Conservation (phyloP, 106 monocot genomes). For the Vanilla planifolia region DNA sequence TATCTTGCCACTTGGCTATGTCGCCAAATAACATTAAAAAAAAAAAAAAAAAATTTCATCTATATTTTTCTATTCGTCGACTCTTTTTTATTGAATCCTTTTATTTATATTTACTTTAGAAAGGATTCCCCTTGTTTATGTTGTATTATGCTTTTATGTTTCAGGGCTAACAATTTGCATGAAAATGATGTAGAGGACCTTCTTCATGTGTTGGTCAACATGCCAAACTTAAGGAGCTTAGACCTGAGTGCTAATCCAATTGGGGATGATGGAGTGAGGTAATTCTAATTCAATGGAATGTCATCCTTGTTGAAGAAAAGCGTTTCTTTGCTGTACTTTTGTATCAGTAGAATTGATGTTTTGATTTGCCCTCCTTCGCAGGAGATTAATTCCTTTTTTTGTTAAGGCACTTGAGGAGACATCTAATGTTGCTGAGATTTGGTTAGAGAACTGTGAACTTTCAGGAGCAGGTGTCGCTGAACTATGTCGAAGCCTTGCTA, state of each 20-base stretch:
- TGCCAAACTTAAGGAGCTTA: conserved; percentile 63
- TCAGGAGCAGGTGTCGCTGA: conserved; percentile 47
- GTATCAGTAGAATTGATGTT: neutral
- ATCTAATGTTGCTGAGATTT: conserved; percentile 41
- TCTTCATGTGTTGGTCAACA: conserved; percentile 37
- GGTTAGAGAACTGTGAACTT: conserved; percentile 67
- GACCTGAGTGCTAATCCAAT: conserved; percentile 93
- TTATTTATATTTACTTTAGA: too few species aligned
- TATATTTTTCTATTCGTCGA: too few species aligned
- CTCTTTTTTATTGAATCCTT: too few species aligned
- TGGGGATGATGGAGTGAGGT: conserved; percentile 84
- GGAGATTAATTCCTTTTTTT: conserved; percentile 79
- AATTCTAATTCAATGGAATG: neutral
- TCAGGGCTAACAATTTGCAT: conserved; percentile 67
- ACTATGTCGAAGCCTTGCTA: conserved; percentile 36
- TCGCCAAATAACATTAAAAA: too few species aligned
- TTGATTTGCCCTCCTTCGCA: conserved; percentile 16
- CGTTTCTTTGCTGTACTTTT: neutral
- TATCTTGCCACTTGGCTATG: too few species aligned
- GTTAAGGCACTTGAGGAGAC: conserved; percentile 25
- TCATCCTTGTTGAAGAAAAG: neutral
- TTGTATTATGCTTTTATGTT: conserved; percentile 10
- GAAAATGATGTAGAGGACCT: conserved; percentile 66
- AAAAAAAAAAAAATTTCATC: too few species aligned
- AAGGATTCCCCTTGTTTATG: too few species aligned